Evolutionary conservation across 805 yeast genomes (phyloP), one percentile per base, ranked within the genome.

Genomic region (Teunomyces lycoperdinae): DNA sequence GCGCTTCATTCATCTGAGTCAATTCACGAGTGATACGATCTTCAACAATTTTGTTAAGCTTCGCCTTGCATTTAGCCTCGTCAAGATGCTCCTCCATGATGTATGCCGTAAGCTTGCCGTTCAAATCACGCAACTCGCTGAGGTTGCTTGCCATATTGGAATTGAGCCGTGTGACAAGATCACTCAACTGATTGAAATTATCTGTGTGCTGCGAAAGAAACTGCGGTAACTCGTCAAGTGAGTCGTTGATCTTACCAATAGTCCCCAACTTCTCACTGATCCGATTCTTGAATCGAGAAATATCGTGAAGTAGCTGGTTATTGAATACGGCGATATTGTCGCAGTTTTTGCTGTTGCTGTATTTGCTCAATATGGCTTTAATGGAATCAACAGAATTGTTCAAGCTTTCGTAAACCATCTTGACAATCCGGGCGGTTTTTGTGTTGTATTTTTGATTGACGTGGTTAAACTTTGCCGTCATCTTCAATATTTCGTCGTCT

Each of bases 1-100:
- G 16, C 5, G 45, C 43, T 9, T 41, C 40, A 20, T 44, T 44
- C 29, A 48, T 20, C 16, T 44, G 42, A 5, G 28, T 11, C n/a
- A 48, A 28, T 10, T 44, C 38, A 9, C n/a, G 7, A 5, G 41
- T n/a, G 9, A 48, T 20, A 9, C 42, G 26, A 4, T 33, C 36
- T 20, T 48, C 35, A 7, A 48, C 27, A 4, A 38, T 32, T 10
- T 48, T 26, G 16, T 33, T 27, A 11, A 48, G 31, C 10, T 32
- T 20, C 14, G 28, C 29, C 29, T 44, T 33, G 11, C 44, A 29
- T 6, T 33, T 31, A 45, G 44, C 14, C 27, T 52, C 28, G 27
- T 28, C 45, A 31, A 58, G 47, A 39, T 53, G 53, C 16, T 58
- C 56, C 10, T 55, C 52, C 30, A 40, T 35, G 14, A 58, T 50